Percentiles rank a stretch among this genome's conserved stretches.
These are phyloP conservation scores for Rosa multiflora DNA, from an alignment of 306 rosid species.

Conservation along the genomic window DNA sequence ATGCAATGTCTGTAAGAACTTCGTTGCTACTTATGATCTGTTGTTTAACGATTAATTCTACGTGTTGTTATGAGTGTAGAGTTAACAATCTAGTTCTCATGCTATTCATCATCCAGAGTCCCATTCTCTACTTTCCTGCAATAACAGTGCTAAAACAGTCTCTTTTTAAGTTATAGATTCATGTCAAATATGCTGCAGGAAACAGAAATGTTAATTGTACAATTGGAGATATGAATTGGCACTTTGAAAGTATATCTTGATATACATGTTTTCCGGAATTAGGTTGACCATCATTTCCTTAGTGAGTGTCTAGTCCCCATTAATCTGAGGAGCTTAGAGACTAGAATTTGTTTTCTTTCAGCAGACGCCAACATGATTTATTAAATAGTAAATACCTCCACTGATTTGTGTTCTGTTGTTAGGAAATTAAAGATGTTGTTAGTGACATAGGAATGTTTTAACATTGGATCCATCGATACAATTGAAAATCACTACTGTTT, in stretches of 20 bases:
- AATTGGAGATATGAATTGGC: background rate
- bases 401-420: background rate
- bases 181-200: background rate
- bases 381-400: background rate
- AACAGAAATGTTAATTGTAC: background rate
- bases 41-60: background rate
- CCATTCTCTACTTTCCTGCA: background rate
- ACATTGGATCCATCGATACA: background rate
- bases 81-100: background rate
- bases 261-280: background rate
- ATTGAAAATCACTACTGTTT: background rate
- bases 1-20: constrained; percentile 17
- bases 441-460: background rate
- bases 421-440: background rate
- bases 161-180: background rate
- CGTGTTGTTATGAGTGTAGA: background rate
- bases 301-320: background rate
- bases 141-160: background rate
- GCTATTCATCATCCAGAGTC: background rate
- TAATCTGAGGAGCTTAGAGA: background rate
- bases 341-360: background rate
- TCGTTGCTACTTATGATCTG: background rate
- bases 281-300: background rate
- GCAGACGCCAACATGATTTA: background rate
- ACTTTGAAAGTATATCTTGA: background rate